A percentile compares a stretch with the other conserved stretches of the same genome.
Evolutionary conservation across 108 stramenopile genomes (phyloP).

Genomic region (Mayamaea pseudoterrestris): DNA sequence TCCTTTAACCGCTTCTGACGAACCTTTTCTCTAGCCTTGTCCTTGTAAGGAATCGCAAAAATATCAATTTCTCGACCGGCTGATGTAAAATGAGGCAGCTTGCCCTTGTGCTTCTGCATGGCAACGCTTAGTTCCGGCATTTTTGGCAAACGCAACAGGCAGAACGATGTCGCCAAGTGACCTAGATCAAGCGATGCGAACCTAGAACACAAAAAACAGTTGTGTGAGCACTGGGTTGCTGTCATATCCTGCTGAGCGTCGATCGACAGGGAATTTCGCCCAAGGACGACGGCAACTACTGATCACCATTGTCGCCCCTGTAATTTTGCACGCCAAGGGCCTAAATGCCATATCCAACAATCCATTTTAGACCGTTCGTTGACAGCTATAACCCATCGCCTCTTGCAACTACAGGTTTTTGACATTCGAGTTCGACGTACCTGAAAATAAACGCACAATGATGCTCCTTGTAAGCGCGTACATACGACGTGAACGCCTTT

Average conservation of each 20-base stretch:
- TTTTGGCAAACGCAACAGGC: conserved; percentile 89
- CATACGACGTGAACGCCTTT: conserved; percentile 85
- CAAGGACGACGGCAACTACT: conserved; percentile 32
- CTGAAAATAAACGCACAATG: conserved; percentile 82
- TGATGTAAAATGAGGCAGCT: conserved; percentile 46
- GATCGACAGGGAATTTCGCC: conserved; percentile 40
- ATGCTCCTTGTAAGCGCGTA: conserved; percentile 96
- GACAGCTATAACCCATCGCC: conserved; percentile 1
- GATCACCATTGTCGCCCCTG: conserved; percentile 28
- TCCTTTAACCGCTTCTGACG: conserved; percentile 78
- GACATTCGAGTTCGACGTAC: conserved; percentile 34
- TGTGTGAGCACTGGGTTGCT: conserved; percentile 68
- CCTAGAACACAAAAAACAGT: conserved; percentile 24
- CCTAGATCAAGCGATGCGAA: conserved; percentile 89
- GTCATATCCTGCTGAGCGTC: conserved; percentile 16
- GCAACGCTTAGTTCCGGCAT: conserved; percentile 90
- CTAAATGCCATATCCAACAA: not conserved
- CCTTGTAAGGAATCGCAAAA: conserved; percentile 73
- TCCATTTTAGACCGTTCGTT: too few relatives aligned
- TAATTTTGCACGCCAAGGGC: not conserved
- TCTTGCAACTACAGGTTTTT: conserved; percentile 1
- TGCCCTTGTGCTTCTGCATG: conserved; percentile 23
- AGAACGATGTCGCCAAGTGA: conserved; percentile 79
- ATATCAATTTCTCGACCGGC: conserved; percentile 75
- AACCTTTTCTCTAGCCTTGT: conserved; percentile 82